Evolutionary conservation across 805 yeast genomes (phyloP), one percentile per base, ranked within the genome.

Genomic region (Candida golubevii): DNA sequence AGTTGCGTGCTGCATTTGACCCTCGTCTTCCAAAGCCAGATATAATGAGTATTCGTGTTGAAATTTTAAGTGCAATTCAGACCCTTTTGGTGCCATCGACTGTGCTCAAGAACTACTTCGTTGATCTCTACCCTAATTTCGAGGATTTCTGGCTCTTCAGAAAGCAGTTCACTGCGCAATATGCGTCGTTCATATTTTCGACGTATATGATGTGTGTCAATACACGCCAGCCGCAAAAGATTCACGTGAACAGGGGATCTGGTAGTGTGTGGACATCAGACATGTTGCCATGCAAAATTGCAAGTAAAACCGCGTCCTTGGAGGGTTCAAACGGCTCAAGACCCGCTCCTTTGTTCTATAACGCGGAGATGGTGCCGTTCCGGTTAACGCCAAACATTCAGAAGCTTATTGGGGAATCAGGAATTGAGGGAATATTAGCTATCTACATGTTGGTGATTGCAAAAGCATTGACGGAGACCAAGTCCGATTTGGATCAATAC

Each of bases 141-240:
- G 97, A 86, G 63, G 97, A 91, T 58, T 93, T 91, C 73, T 93
- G 99, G 99, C 67, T 91, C 41, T 93, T 95, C 82, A 79, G 98
- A 50, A 88, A 89, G 57, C 97, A 90, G 59, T 95, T 93, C 60
- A 81, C 97, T 6, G 83, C 95, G 26, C 96, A 90, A 64, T 93
- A 91, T 66, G 97, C 97, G 5, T 82, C 96, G 0, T 85, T 93
- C 56, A 81, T 88, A 36, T 91, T 91, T 64, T 82, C 90, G 75
- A 87, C 98, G 0, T 88, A 88, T 59, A 85, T 91, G 89, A 80
- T 93, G 86, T 83, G 95, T 66, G 87, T 93, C 57, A 88, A 88
- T 61, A 81, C 85, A 38, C 80, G 99, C 58, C 91, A 88, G 51
- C 98, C 99, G 4, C 95, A 87, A 62, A 95, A 91, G 75, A 86